Evolutionary conservation across 1,284 basidiomycete genomes (phyloP).

Genomic region (Rhodotorula sp.): DNA sequence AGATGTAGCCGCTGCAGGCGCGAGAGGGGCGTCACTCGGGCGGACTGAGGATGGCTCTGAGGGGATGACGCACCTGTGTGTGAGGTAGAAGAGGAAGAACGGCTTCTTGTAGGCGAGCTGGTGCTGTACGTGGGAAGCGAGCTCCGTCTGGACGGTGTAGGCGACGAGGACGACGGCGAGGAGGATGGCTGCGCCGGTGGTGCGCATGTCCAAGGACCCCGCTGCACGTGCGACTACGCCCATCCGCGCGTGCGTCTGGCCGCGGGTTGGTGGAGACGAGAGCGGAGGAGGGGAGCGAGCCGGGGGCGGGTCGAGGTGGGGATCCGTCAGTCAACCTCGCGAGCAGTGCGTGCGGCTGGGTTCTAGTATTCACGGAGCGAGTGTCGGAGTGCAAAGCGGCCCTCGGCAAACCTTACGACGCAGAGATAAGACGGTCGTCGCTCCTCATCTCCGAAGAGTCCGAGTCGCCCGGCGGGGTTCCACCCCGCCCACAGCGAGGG

Average conservation of each 20-base stretch:
- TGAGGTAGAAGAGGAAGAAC: slow-evolving; percentile 71
- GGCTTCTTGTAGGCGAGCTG: slow-evolving; percentile 69
- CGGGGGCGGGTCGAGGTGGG: too few species aligned
- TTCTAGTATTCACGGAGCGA: too few species aligned
- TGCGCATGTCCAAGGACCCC: background rate
- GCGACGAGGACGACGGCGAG: slow-evolving; percentile 21
- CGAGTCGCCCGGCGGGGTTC: too few species aligned
- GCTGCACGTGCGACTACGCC: background rate
- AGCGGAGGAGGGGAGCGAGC: too few species aligned
- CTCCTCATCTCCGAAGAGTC: too few species aligned
- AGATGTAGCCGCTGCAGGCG: slow-evolving; percentile 34
- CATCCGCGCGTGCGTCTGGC: too few species aligned
- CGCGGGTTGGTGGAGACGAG: background rate
- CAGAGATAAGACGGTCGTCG: too few species aligned
- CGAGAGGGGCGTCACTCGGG: background rate
- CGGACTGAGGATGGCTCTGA: background rate
- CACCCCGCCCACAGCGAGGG: too few species aligned
- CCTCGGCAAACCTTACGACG: too few species aligned
- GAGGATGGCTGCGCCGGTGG: slow-evolving; percentile 2
- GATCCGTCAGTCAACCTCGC: background rate
- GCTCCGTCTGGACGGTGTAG: slow-evolving; percentile 42
- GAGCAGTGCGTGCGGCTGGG: too few species aligned
- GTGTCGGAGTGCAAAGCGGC: too few species aligned
- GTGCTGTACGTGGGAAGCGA: slow-evolving; percentile 69
- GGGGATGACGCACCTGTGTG: slow-evolving; percentile 28